Evolutionary conservation across 2,329 filamentous ascomycete genomes (phyloP).

Genomic region (Aureobasidium vineae): DNA sequence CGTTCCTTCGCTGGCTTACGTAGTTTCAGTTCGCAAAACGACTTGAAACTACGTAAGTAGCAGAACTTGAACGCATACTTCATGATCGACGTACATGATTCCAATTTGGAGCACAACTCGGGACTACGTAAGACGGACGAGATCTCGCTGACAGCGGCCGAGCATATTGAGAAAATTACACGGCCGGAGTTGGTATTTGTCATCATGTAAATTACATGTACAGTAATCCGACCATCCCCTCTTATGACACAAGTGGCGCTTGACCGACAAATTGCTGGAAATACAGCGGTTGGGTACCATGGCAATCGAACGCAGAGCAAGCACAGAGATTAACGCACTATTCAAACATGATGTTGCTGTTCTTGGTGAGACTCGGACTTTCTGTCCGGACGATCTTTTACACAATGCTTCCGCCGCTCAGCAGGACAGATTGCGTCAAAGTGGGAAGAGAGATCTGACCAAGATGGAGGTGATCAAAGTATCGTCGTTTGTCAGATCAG

Average conservation of each 20-base stretch:
- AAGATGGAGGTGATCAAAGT: no score
- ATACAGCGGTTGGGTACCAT: conserved; percentile 5
- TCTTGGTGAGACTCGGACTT: conserved; percentile 8
- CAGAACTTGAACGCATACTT: conserved; percentile 2
- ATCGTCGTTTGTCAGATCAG: no score
- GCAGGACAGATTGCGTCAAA: conserved; percentile 5
- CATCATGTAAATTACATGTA: conserved; percentile 4
- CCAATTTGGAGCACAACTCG: conserved; percentile 3
- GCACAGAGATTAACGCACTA: conserved; percentile 2
- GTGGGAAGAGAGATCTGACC: background rate
- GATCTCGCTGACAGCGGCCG: background rate
- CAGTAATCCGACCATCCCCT: conserved; percentile 9
- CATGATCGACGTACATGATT: background rate
- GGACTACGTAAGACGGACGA: conserved; percentile 15
- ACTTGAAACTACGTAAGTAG: conserved; percentile 2
- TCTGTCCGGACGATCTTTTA: conserved; percentile 14
- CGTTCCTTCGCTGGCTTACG: background rate
- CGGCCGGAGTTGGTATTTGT: background rate
- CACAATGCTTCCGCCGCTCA: conserved; percentile 13
- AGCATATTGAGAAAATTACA: conserved; percentile 11
- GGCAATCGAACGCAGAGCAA: conserved; percentile 4
- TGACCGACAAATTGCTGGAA: conserved; percentile 1
- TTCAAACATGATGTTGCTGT: conserved; percentile 8
- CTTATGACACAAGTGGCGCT: conserved; percentile 5
- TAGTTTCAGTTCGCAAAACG: background rate